phyloP scores from a whole-genome alignment of 2,329 filamentous ascomycete genomes.

The Conoideocrella luteorostrata region DNA sequence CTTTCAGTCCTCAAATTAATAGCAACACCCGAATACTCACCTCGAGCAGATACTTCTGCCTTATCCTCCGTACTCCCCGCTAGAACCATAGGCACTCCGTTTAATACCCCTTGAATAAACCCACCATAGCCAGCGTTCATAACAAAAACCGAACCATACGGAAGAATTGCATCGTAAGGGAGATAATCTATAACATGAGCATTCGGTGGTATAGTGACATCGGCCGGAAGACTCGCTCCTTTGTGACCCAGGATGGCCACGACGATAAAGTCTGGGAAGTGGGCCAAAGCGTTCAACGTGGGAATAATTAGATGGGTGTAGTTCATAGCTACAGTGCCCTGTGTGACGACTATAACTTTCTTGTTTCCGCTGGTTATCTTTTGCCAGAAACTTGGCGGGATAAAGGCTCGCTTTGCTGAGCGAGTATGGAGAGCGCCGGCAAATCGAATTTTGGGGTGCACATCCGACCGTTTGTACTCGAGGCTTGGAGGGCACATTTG shows the following conservation, averaged over 20 bases:
- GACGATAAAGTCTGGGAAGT: conserved; percentile 31
- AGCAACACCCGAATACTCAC: conserved; percentile 37
- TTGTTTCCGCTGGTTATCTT: conserved; percentile 19
- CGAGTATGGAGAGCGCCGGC: conserved; percentile 29
- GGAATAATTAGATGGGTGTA: conserved; percentile 38
- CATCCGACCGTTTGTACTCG: conserved; percentile 31
- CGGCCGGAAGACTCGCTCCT: conserved; percentile 16
- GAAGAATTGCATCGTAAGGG: conserved; percentile 40
- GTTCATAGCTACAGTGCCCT: conserved; percentile 37
- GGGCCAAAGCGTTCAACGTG: conserved; percentile 34
- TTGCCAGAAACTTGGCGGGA: conserved; percentile 1
- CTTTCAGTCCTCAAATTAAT: conserved; percentile 34
- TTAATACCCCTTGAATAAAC: conserved; percentile 35
- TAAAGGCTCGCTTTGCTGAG: not conserved
- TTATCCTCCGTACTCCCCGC: conserved; percentile 36
- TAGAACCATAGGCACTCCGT: conserved; percentile 41
- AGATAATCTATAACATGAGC: conserved; percentile 39
- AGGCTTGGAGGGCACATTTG: conserved; percentile 32
- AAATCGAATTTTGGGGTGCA: conserved; percentile 34
- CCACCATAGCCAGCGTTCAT: conserved; percentile 44
- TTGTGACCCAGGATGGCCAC: conserved; percentile 24
- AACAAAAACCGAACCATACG: conserved; percentile 37
- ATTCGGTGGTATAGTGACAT: conserved; percentile 31
- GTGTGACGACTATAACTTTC: conserved; percentile 38
- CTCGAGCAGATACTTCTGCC: conserved; percentile 32